phyloP scores from a whole-genome alignment of 2,329 filamentous ascomycete genomes.

The Pseudocercospora crystallina region DNA sequence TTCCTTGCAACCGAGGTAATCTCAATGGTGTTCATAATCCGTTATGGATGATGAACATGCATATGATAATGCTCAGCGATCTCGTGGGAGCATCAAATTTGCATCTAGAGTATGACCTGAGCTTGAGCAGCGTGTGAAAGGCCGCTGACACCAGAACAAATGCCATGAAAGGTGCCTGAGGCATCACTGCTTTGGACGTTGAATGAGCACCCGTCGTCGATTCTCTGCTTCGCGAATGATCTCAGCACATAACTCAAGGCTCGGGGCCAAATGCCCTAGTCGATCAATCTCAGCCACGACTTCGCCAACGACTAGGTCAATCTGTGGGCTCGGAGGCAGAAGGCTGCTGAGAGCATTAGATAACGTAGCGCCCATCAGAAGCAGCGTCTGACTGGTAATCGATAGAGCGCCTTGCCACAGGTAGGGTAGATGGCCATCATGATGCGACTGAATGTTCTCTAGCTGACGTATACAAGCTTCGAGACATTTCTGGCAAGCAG shows the following conservation, averaged over 20 bases:
- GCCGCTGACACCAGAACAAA: background rate
- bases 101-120: background rate
- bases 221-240: conserved; percentile 76
- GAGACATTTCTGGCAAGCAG: conserved; percentile 77
- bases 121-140: no score
- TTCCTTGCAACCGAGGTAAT: no score
- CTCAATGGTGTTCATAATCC: no score
- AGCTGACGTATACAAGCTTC: conserved; percentile 78
- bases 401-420: conserved; percentile 82
- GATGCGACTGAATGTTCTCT: conserved; percentile 75
- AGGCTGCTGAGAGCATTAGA: conserved; percentile 69
- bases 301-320: conserved; percentile 75
- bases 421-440: conserved; percentile 81
- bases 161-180: background rate
- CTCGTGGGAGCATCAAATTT: no score
- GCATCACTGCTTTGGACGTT: conserved; percentile 13
- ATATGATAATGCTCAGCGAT: no score
- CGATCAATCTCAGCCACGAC: conserved; percentile 74
- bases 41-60: no score
- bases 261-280: conserved; percentile 73
- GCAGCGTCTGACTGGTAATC: conserved; percentile 76
- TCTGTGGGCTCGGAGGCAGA: conserved; percentile 55
- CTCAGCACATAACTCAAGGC: conserved; percentile 72
- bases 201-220: conserved; percentile 60
- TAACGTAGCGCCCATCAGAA: conserved; percentile 84